These are phyloP conservation scores for Actinomortierella ambigua DNA, from an alignment of 371 early-diverging fungal genomes.

Conservation along the genomic window DNA sequence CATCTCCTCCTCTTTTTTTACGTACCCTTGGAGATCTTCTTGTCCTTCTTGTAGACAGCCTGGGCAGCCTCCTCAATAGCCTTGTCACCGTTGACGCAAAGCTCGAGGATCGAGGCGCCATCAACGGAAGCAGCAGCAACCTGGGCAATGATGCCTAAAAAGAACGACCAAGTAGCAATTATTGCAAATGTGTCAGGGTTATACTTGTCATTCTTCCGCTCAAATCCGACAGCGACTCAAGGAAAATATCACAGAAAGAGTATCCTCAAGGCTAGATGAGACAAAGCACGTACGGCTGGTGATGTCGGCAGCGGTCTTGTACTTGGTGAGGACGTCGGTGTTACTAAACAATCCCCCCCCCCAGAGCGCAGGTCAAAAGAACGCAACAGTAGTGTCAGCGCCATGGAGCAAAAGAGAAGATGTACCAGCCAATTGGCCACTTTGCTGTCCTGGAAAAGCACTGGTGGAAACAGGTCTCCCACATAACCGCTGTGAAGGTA, in stretches of 20 bases:
- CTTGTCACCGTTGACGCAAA: constrained; percentile 86
- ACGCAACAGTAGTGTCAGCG: too few relatives aligned
- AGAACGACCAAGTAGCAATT: neutral
- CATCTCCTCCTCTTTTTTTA: too few relatives aligned
- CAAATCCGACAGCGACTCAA: neutral
- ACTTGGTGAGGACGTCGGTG: constrained; percentile 81
- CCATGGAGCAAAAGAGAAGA: too few relatives aligned
- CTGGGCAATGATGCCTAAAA: constrained; percentile 68
- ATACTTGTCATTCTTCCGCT: neutral
- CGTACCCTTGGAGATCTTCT: constrained; percentile 72
- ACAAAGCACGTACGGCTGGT: constrained; percentile 67
- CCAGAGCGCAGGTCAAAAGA: too few relatives aligned
- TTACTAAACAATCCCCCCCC: too few relatives aligned
- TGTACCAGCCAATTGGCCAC: too few relatives aligned
- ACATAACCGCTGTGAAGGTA: neutral
- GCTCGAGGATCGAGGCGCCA: constrained; percentile 77
- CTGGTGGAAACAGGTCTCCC: neutral
- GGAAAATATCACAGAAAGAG: neutral
- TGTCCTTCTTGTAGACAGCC: constrained; percentile 64
- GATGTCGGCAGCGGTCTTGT: constrained; percentile 87
- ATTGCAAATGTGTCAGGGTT: neutral
- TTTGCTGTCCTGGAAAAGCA: too few relatives aligned
- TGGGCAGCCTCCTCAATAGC: constrained; percentile 65
- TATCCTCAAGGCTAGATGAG: neutral
- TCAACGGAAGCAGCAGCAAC: constrained; percentile 71